Conservation (phyloP, 805 yeast species). For the Starmerella cellae region DNA sequence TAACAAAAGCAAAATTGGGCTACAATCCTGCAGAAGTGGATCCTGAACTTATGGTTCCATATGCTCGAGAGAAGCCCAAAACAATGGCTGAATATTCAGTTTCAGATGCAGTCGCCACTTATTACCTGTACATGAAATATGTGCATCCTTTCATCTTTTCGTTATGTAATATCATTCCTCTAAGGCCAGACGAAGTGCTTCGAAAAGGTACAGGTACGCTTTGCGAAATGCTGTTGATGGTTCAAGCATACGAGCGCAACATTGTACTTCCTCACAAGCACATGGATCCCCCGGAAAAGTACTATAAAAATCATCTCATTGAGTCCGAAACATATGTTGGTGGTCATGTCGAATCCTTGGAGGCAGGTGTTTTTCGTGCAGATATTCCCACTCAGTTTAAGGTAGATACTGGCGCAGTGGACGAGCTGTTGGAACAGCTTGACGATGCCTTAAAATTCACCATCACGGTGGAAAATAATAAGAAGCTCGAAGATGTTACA, state of each 20-base stretch:
- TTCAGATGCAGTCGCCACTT: constrained; percentile 98
- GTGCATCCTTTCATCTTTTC: constrained; percentile 96
- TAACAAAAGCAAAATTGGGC: constrained; percentile 87
- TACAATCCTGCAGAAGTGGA: constrained; percentile 93
- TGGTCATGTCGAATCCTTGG: constrained; percentile 94
- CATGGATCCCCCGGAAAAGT: constrained; percentile 83
- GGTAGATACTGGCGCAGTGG: constrained; percentile 70
- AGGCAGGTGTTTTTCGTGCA: constrained; percentile 93
- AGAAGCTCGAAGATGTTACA: constrained; percentile 43
- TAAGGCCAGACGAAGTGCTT: constrained; percentile 90
- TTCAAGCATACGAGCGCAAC: constrained; percentile 66
- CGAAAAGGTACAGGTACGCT: constrained; percentile 97
- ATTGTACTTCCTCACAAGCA: constrained; percentile 89
- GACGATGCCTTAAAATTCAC: constrained; percentile 69
- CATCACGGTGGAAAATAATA: constrained; percentile 65
- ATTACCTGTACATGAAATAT: constrained; percentile 86
- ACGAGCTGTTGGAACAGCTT: constrained; percentile 60
- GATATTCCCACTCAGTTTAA: constrained; percentile 66
- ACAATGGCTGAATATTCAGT: constrained; percentile 90
- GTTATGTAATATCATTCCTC: constrained; percentile 84
- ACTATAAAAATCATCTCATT: constrained; percentile 83
- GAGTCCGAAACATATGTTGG: constrained; percentile 98
- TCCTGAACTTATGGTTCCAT: constrained; percentile 96
- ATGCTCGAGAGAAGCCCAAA: constrained; percentile 90
- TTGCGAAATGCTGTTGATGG: constrained; percentile 96